Percentiles rank a stretch among this genome's conserved stretches.
phyloP scores from a whole-genome alignment of 495 filamentous ascomycete genomes.

The Astrothelium subdiscretum region DNA sequence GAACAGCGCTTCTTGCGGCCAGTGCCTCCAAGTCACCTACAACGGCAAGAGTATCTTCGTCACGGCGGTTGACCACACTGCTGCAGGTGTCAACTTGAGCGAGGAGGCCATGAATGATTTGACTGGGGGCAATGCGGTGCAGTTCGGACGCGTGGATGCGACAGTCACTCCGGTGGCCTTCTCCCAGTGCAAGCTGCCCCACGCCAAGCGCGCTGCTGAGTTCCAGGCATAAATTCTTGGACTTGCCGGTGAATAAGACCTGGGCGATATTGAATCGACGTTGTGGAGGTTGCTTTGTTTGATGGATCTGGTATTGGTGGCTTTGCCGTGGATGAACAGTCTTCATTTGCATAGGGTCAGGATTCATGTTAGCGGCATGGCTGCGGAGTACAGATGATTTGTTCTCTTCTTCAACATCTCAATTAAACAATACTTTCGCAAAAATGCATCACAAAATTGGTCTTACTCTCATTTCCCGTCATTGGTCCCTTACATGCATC shows the following conservation, averaged over 20 bases:
- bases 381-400: neutral
- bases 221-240: neutral
- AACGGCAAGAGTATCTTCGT: constrained; percentile 50
- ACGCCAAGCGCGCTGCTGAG: neutral
- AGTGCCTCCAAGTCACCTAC: constrained; percentile 56
- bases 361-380: neutral
- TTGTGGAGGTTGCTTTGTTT: neutral
- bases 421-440: neutral
- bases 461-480: neutral
- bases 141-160: constrained; percentile 46
- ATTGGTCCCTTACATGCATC: neutral
- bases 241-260: neutral
- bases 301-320: neutral
- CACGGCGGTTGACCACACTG: constrained; percentile 53
- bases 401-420: neutral
- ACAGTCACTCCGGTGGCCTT: constrained; percentile 10
- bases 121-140: constrained; percentile 43
- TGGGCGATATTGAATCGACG: neutral
- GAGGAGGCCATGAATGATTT: constrained; percentile 53
- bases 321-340: neutral
- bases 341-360: neutral
- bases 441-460: no score
- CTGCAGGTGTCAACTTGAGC: constrained; percentile 51
- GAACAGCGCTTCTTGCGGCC: constrained; percentile 52
- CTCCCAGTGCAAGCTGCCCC: neutral